Evolutionary conservation across 768 basidiomycete species (phyloP).

Genomic region (Chalciporus piperatus): DNA sequence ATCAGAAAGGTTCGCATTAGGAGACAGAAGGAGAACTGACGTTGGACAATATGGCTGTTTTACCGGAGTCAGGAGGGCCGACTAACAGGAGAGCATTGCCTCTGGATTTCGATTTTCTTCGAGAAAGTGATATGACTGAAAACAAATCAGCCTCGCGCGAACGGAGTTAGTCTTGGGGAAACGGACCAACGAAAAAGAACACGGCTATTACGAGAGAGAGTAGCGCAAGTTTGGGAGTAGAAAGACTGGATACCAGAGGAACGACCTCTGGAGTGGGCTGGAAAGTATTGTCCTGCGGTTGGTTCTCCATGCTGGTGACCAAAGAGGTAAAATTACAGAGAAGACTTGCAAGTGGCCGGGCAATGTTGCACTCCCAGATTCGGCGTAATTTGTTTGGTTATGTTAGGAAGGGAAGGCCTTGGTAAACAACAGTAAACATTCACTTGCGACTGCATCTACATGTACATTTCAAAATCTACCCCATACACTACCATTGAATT

Average conservation of each 20-base stretch:
- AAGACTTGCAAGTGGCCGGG: no score
- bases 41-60: constrained; percentile 72
- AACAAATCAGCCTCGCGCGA: constrained; percentile 24
- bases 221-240: constrained; percentile 38
- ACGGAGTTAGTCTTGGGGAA: constrained; percentile 1
- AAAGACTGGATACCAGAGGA: constrained; percentile 34
- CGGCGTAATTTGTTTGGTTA: constrained; percentile 18
- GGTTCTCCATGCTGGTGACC: constrained; percentile 11
- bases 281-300: constrained; percentile 4
- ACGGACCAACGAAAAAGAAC: constrained; percentile 43
- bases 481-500: no score
- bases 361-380: neutral
- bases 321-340: neutral
- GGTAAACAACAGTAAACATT: constrained; percentile 14
- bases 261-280: constrained; percentile 34
- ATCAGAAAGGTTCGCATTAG: constrained; percentile 5
- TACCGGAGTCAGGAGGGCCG: constrained; percentile 74
- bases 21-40: constrained; percentile 39
- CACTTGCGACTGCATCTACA: no score
- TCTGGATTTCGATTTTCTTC: constrained; percentile 42
- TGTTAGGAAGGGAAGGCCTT: constrained; percentile 12
- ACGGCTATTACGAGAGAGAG: constrained; percentile 45
- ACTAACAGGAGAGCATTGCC: constrained; percentile 72
- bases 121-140: constrained; percentile 43
- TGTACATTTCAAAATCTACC: no score